A percentile compares a stretch with the other conserved stretches of the same genome.
phyloP scores from a whole-genome alignment of 148 eudicot species.

The Rhododendron simsii region DNA sequence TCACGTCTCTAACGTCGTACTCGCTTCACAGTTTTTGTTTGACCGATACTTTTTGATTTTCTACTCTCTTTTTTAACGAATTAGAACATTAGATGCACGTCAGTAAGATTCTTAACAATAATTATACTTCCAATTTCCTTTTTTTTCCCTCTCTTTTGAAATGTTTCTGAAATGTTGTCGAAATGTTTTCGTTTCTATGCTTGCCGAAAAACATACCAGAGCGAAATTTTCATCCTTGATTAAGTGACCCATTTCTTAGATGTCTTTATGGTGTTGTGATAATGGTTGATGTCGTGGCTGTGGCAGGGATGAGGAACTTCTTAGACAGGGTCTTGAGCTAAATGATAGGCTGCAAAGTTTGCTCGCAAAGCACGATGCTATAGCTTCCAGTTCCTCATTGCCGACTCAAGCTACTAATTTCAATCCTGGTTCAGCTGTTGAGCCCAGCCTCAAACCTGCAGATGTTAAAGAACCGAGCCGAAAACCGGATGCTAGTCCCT shows the following conservation, averaged over 20 bases:
- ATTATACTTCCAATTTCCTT: neutral
- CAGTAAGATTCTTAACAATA: neutral
- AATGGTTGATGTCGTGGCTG: constrained; percentile 10
- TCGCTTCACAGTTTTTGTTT: neutral
- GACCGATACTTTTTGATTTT: neutral
- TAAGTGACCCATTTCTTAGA: constrained; percentile 19
- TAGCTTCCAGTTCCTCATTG: constrained; percentile 70
- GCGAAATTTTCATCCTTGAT: neutral
- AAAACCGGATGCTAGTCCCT: constrained; percentile 23
- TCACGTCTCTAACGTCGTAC: neutral
- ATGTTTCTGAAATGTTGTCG: neutral
- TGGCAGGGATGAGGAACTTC: constrained; percentile 80
- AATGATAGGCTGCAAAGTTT: constrained; percentile 70
- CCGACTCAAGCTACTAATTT: constrained; percentile 30
- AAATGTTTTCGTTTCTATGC: neutral
- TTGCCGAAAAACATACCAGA: neutral
- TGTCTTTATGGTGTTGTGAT: constrained; percentile 8
- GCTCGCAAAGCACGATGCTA: constrained; percentile 75
- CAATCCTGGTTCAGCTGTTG: constrained; percentile 15
- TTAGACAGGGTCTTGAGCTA: constrained; percentile 71
- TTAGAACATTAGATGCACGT: neutral
- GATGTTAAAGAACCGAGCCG: constrained; percentile 25
- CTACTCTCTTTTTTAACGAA: neutral
- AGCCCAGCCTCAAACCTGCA: constrained; percentile 27
- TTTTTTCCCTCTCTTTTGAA: neutral